Evolutionary conservation across 495 filamentous ascomycete species (phyloP).

Genomic region (Tuber aestivum): DNA sequence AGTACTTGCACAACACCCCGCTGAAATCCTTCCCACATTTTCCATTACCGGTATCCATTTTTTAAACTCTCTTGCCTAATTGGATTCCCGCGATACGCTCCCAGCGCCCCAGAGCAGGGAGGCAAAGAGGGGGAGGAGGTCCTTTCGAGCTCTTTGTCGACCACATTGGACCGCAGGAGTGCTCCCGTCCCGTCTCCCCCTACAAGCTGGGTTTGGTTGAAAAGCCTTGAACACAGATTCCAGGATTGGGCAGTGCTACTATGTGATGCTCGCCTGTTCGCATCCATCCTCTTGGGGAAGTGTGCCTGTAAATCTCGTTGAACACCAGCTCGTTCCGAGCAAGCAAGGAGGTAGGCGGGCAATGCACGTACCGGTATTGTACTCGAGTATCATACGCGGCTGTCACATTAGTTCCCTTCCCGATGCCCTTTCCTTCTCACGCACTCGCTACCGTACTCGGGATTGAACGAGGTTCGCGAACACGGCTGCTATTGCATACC

Average conservation of each 20-base stretch:
- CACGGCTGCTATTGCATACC: too few relatives aligned
- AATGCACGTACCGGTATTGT: too few relatives aligned
- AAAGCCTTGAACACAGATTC: constrained; percentile 8
- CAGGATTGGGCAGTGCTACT: constrained; percentile 15
- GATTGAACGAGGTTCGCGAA: too few relatives aligned
- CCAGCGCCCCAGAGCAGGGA: not conserved
- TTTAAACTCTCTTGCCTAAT: constrained; percentile 10
- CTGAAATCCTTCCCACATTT: not conserved
- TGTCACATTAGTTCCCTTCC: constrained; percentile 27
- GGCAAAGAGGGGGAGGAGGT: not conserved
- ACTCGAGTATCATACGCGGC: too few relatives aligned
- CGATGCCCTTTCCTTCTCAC: constrained; percentile 23
- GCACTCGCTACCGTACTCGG: not conserved
- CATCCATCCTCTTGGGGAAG: constrained; percentile 28
- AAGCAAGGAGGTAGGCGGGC: not conserved
- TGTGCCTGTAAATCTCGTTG: constrained; percentile 28
- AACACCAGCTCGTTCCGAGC: constrained; percentile 9
- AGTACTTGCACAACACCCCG: not conserved
- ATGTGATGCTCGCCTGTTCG: constrained; percentile 10
- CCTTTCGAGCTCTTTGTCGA: constrained; percentile 17
- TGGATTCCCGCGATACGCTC: constrained; percentile 33
- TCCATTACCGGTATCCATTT: not conserved
- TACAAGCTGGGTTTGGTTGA: constrained; percentile 4
- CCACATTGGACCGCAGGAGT: constrained; percentile 13
- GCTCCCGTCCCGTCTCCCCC: constrained; percentile 36